Evolutionary conservation across 1,139 yeast species (phyloP).

Genomic region (Saccharomycopsis hybrid): DNA sequence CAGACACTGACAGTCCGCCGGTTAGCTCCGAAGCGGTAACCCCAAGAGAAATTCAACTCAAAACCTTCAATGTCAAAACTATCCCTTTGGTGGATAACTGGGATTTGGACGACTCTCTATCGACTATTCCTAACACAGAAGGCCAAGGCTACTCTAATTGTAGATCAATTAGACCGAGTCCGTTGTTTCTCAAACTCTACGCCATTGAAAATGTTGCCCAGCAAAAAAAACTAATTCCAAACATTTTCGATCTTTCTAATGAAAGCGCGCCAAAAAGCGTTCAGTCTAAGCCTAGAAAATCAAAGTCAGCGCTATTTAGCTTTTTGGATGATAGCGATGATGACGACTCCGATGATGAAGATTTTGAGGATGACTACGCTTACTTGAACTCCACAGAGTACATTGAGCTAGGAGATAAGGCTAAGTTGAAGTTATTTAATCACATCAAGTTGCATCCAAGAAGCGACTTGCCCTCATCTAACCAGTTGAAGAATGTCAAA

Average conservation of each 20-base stretch:
- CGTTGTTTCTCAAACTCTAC: slow-evolving; percentile 18
- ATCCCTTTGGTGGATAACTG: slow-evolving; percentile 18
- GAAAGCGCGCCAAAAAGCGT: background rate
- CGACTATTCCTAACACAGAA: background rate
- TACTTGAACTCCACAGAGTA: slow-evolving; percentile 10
- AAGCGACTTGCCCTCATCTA: slow-evolving; percentile 12
- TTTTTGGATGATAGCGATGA: slow-evolving; percentile 23
- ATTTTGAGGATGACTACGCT: slow-evolving; percentile 23
- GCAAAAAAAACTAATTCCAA: slow-evolving; percentile 17
- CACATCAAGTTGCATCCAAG: slow-evolving; percentile 18
- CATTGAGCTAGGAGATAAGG: slow-evolving; percentile 21
- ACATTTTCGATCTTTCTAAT: slow-evolving; percentile 13
- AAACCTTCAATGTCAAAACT: slow-evolving; percentile 15
- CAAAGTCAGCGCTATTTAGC: slow-evolving; percentile 22
- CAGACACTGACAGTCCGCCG: too few relatives aligned
- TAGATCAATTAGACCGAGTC: slow-evolving; percentile 16
- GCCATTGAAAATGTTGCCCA: slow-evolving; percentile 25
- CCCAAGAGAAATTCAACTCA: slow-evolving; percentile 5
- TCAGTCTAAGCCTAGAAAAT: background rate
- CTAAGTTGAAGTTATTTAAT: slow-evolving; percentile 18
- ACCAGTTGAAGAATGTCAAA: slow-evolving; percentile 9
- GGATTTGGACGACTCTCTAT: slow-evolving; percentile 10
- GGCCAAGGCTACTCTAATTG: slow-evolving; percentile 2
- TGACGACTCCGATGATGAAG: slow-evolving; percentile 26
- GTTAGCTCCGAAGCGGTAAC: background rate